Base-by-base conservation (phyloP, 306 rosid genomes). In the Glycine latifolia region DNA sequence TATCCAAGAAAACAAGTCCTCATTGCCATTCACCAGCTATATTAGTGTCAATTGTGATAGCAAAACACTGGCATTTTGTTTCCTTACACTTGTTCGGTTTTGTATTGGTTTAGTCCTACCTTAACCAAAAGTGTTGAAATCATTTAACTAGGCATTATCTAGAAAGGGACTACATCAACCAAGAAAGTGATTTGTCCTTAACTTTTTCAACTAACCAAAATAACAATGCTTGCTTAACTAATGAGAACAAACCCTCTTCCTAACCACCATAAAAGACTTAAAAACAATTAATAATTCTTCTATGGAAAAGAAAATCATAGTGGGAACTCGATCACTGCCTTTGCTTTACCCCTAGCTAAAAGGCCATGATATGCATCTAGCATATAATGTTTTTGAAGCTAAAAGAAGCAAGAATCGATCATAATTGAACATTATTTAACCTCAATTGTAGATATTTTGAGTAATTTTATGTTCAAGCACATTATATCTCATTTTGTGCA, bases 321-420 rank as follows among this genome's bases (percentile, higher is more conserved):
- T 73, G 86, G 86, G 80, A 77, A 63, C 86, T 72, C 56, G 53
- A 54, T 84, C 75, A 55, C 4, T 67, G 87, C 73, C 84, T 67
- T 41, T 84, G 61, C 81, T 79, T 84, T 79, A 55, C 14, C 78
- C 86, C 37, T 71, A 67, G n/a, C n/a, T n/a, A n/a, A n/a, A n/a
- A n/a, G n/a, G n/a, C n/a, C n/a, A n/a, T n/a, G n/a, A n/a, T n/a
- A n/a, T n/a, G n/a, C n/a, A n/a, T n/a, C n/a, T n/a, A n/a, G n/a
- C n/a, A n/a, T n/a, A n/a, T n/a, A n/a, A n/a, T n/a, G n/a, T n/a
- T n/a, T n/a, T n/a, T n/a, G n/a, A n/a, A n/a, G n/a, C n/a, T n/a
- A n/a, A n/a, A n/a, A n/a, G n/a, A n/a, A n/a, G n/a, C n/a, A n/a
- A n/a, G n/a, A n/a, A n/a, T n/a, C n/a, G n/a, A n/a, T n/a, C n/a